phyloP scores from a whole-genome alignment of 106 monocot species.

The Cymbidium sinense region DNA sequence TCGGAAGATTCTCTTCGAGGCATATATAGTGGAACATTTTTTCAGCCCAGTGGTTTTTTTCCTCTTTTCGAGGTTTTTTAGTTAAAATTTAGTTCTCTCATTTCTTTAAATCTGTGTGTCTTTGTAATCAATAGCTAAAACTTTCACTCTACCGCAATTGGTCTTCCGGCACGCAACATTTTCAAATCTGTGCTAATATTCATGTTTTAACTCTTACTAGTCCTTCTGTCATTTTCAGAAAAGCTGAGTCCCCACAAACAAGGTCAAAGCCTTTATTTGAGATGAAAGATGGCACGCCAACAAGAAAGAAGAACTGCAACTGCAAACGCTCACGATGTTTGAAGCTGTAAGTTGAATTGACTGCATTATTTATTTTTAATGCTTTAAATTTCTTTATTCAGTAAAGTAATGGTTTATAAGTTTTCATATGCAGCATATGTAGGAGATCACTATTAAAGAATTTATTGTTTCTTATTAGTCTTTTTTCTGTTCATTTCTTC shows the following conservation, averaged over 20 bases:
- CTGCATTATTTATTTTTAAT: neutral
- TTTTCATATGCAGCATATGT: too few species aligned
- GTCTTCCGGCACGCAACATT: too few species aligned
- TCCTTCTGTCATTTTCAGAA: slow-evolving; percentile 36
- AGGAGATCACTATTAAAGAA: neutral
- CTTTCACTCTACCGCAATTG: too few species aligned
- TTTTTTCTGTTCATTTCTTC: neutral
- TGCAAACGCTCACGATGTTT: slow-evolving; percentile 92
- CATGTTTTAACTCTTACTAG: neutral
- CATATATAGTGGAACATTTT: too few species aligned
- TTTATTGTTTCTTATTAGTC: neutral
- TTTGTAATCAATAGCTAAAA: too few species aligned
- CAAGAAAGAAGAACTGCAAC: slow-evolving; percentile 89
- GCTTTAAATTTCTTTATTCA: neutral
- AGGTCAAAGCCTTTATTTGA: slow-evolving; percentile 50
- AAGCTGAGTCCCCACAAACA: slow-evolving; percentile 77
- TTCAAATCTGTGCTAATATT: neutral
- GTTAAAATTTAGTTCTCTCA: too few species aligned
- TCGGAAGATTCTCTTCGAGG: too few species aligned
- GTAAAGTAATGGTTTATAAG: neutral
- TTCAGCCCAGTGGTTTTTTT: too few species aligned
- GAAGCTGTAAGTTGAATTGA: slow-evolving; percentile 70
- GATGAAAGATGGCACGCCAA: slow-evolving; percentile 82
- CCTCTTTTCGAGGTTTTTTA: too few species aligned
- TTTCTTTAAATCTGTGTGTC: too few species aligned